A percentile compares a stretch with the other conserved stretches of the same genome.
These are phyloP conservation scores for Ilyonectria sp. DNA, from an alignment of 2,329 filamentous ascomycete genomes.

Conservation along the genomic window DNA sequence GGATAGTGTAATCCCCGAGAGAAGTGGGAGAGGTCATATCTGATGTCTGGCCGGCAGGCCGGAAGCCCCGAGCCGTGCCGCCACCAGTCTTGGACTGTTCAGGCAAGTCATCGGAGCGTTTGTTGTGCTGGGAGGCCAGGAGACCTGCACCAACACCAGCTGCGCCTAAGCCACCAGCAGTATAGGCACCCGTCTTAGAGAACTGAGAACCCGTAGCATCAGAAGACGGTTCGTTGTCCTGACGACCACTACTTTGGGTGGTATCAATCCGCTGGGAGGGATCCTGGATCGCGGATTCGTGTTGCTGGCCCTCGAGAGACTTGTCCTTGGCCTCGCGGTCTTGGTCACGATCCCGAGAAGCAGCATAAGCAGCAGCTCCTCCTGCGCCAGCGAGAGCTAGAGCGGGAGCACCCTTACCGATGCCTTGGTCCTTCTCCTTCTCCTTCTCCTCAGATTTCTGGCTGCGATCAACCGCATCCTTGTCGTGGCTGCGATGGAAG, in stretches of 20 bases:
- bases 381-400: constrained; percentile 37
- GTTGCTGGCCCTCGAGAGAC: background rate
- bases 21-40: background rate
- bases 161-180: too few species aligned
- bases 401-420: constrained; percentile 28
- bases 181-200: too few species aligned
- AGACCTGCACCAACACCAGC: constrained; percentile 15
- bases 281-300: background rate
- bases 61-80: background rate
- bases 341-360: constrained; percentile 25
- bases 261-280: background rate
- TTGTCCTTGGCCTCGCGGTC: constrained; percentile 14
- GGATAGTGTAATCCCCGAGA: background rate
- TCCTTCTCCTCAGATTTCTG: too few species aligned
- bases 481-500: constrained; percentile 21
- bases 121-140: background rate
- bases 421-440: too few species aligned
- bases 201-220: background rate
- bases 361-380: constrained; percentile 29
- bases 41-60: background rate
- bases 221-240: constrained; percentile 4
- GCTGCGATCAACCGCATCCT: constrained; percentile 24
- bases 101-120: background rate
- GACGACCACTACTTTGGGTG: background rate
- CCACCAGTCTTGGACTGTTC: background rate